Percentiles rank a stretch among this genome's conserved stretches.
Conservation (phyloP, 108 stramenopile species). For the Pseudonitzschia pungens region DNA sequence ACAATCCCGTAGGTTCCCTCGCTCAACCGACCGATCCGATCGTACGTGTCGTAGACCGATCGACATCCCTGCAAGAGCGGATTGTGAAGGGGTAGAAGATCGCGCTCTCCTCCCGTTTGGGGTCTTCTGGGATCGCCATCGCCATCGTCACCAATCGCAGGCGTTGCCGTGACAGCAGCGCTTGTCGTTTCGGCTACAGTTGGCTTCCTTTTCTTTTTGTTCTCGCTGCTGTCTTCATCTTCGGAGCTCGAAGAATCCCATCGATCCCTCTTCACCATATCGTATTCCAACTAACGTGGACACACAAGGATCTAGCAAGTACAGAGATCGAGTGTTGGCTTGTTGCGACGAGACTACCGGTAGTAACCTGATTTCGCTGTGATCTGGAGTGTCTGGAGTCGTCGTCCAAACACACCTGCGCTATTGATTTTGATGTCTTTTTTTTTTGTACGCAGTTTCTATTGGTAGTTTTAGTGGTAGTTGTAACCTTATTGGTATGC, state of each 20-base stretch:
- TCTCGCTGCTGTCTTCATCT: slow-evolving; percentile 27
- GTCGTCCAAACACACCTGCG: too few species aligned
- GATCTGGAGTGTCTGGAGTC: too few species aligned
- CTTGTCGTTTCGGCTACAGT: not conserved
- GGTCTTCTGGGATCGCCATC: not conserved
- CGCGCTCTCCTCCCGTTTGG: not conserved
- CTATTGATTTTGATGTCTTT: too few species aligned
- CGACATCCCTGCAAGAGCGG: slow-evolving; percentile 82
- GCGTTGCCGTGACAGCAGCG: not conserved
- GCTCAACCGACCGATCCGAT: slow-evolving; percentile 72
- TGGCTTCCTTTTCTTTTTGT: not conserved
- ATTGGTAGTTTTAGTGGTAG: too few species aligned
- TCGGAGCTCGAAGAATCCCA: slow-evolving; percentile 46
- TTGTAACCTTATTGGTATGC: too few species aligned
- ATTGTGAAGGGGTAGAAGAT: slow-evolving; percentile 54
- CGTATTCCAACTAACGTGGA: not conserved
- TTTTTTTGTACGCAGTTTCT: too few species aligned
- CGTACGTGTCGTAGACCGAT: slow-evolving; percentile 86
- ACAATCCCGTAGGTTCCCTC: slow-evolving; percentile 97
- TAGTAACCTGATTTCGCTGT: too few species aligned
- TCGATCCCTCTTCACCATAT: slow-evolving; percentile 42
- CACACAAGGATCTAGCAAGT: too few species aligned
- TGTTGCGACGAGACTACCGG: too few species aligned
- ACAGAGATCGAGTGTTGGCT: too few species aligned
- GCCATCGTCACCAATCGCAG: not conserved